Evolutionary conservation across 768 basidiomycete species (phyloP).

Genomic region (Kwoniella pini): DNA sequence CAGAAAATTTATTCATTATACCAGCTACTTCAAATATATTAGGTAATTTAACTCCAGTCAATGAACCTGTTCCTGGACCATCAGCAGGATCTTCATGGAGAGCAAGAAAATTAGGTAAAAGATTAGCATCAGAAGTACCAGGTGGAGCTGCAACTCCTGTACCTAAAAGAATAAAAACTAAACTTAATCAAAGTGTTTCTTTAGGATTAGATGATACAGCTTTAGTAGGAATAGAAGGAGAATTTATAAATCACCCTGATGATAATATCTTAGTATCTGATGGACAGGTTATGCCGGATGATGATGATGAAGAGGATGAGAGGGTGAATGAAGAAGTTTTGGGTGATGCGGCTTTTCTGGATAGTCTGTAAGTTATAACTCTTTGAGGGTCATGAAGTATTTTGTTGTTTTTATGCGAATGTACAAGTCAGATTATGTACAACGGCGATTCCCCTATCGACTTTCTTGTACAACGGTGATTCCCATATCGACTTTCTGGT

Average conservation of each 20-base stretch:
- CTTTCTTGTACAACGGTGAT: too few species aligned
- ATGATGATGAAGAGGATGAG: slow-evolving; percentile 2
- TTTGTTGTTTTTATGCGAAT: too few species aligned
- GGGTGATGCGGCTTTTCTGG: slow-evolving; percentile 28
- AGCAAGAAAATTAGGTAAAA: slow-evolving; percentile 37
- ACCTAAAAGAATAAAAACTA: slow-evolving; percentile 20
- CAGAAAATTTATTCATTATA: not conserved
- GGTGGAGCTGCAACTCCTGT: slow-evolving; percentile 42
- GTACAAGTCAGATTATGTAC: too few species aligned
- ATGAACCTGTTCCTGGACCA: slow-evolving; percentile 9
- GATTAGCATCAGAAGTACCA: slow-evolving; percentile 25
- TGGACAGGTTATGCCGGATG: not conserved
- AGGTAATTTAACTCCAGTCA: not conserved
- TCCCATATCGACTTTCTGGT: too few species aligned
- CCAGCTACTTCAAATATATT: not conserved
- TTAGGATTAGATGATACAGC: not conserved
- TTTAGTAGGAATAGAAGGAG: not conserved
- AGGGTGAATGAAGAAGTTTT: slow-evolving; percentile 18
- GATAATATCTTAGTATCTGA: not conserved
- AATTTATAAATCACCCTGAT: not conserved
- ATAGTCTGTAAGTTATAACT: slow-evolving; percentile 12
- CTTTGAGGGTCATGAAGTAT: too few species aligned
- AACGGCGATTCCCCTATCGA: too few species aligned
- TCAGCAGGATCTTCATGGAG: slow-evolving; percentile 24
- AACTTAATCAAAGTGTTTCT: not conserved